Evolutionary conservation across 2,329 filamentous ascomycete genomes (phyloP).

Genomic region (Pseudogymnoascus sp.): DNA sequence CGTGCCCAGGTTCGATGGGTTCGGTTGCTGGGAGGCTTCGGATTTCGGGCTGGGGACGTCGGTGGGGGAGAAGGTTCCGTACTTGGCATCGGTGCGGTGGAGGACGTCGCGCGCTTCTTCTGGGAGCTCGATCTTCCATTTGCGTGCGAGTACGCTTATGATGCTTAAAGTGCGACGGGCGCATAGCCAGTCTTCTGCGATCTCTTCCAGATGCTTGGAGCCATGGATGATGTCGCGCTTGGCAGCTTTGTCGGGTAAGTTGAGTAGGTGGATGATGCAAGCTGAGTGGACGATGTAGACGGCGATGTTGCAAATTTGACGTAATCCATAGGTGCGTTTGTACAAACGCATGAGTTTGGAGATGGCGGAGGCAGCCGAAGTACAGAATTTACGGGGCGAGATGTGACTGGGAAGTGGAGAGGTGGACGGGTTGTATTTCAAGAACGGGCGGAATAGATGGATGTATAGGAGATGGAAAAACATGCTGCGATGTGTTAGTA

Average conservation of each 20-base stretch:
- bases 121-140: constrained; percentile 82
- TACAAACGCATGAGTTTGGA: constrained; percentile 93
- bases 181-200: constrained; percentile 89
- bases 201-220: constrained; percentile 86
- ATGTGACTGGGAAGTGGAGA: constrained; percentile 82
- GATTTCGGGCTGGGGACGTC: constrained; percentile 27
- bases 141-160: constrained; percentile 72
- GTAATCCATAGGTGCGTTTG: constrained; percentile 81
- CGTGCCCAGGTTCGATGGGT: not conserved
- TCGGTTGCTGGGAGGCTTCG: not conserved
- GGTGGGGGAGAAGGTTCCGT: constrained; percentile 53
- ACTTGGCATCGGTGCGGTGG: constrained; percentile 70
- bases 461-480: constrained; percentile 95
- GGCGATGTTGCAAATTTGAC: constrained; percentile 92
- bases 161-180: constrained; percentile 79
- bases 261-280: constrained; percentile 88
- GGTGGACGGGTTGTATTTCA: constrained; percentile 75
- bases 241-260: constrained; percentile 85
- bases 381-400: constrained; percentile 83
- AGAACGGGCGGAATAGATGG: constrained; percentile 87
- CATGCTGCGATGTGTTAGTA: constrained; percentile 54
- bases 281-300: constrained; percentile 94
- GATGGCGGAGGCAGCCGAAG: constrained; percentile 78
- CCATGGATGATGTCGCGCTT: constrained; percentile 84
- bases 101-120: constrained; percentile 72